Conservation (phyloP, 2,329 filamentous ascomycete species). For the Verruconis gallopava region DNA sequence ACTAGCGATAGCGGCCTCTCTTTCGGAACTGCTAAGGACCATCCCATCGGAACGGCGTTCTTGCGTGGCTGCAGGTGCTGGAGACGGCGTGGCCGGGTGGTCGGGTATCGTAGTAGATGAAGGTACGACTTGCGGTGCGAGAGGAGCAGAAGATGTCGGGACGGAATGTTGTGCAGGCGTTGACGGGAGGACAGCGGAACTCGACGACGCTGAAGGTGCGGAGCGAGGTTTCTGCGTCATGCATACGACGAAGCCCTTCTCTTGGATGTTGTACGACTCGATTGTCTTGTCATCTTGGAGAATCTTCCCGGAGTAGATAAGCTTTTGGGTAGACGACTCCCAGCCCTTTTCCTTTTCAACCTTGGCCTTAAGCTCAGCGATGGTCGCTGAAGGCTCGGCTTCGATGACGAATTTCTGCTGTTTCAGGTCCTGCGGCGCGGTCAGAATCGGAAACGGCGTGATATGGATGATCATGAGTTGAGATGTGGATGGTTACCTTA, state of each 20-base stretch:
- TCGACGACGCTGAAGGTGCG: slow-evolving; percentile 34
- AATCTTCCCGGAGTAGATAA: slow-evolving; percentile 99
- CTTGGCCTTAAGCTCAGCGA: slow-evolving; percentile 83
- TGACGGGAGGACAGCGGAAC: slow-evolving; percentile 42
- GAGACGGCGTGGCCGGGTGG: slow-evolving; percentile 38
- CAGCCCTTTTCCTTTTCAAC: slow-evolving; percentile 87
- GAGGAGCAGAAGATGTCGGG: slow-evolving; percentile 40
- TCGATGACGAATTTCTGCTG: slow-evolving; percentile 98
- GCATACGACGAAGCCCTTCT: slow-evolving; percentile 98
- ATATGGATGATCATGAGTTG: slow-evolving; percentile 4
- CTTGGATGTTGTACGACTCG: slow-evolving; percentile 94
- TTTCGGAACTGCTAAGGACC: slow-evolving; percentile 65
- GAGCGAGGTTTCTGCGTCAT: slow-evolving; percentile 87
- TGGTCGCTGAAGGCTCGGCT: slow-evolving; percentile 84
- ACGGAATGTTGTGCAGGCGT: slow-evolving; percentile 37
- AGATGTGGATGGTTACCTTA: slow-evolving; percentile 36
- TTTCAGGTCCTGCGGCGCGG: slow-evolving; percentile 72
- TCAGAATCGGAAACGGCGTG: slow-evolving; percentile 12
- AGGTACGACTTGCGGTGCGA: slow-evolving; percentile 42
- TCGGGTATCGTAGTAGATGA: slow-evolving; percentile 29
- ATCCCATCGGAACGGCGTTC: slow-evolving; percentile 50
- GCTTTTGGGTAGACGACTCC: slow-evolving; percentile 80
- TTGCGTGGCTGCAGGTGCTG: slow-evolving; percentile 31
- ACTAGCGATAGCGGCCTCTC: slow-evolving; percentile 69
- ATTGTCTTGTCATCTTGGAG: slow-evolving; percentile 95